Conservation (phyloP, 805 yeast species). For the Suhomyces canberraensis region DNA sequence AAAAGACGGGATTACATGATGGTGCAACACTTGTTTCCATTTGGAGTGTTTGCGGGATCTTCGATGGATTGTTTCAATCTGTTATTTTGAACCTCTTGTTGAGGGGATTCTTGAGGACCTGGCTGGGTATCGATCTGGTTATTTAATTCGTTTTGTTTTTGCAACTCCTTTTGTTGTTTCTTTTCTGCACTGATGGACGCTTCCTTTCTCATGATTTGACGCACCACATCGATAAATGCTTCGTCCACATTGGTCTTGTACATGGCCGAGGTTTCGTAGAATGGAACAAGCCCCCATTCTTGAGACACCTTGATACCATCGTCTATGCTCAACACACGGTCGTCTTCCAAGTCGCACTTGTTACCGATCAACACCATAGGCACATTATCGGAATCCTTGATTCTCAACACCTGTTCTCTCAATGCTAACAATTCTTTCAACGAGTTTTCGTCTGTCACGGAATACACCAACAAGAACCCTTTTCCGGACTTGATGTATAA, state of each 20-base stretch:
- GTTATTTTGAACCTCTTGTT: constrained; percentile 11
- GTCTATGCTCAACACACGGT: constrained; percentile 71
- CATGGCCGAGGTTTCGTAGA: constrained; percentile 93
- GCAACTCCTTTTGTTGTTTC: constrained; percentile 42
- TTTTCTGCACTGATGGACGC: constrained; percentile 43
- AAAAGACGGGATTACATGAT: constrained; percentile 18
- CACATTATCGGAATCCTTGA: constrained; percentile 70
- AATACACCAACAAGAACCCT: constrained; percentile 59
- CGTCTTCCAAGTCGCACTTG: constrained; percentile 78
- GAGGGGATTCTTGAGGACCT: constrained; percentile 6
- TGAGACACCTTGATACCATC: constrained; percentile 82
- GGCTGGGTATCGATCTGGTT: constrained; percentile 1
- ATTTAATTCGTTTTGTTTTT: constrained; percentile 27
- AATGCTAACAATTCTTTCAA: constrained; percentile 74
- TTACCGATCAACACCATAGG: constrained; percentile 92
- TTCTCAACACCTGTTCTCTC: constrained; percentile 78
- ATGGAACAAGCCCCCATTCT: constrained; percentile 86
- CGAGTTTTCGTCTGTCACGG: constrained; percentile 61
- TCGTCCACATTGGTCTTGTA: constrained; percentile 85
- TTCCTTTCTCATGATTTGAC: constrained; percentile 83
- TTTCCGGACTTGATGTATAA: constrained; percentile 82
- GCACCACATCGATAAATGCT: constrained; percentile 81
- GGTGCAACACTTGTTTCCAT: constrained; percentile 28
- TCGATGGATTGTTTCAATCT: constrained; percentile 19
- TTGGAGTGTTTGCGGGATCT: constrained; percentile 10